Evolutionary conservation across 106 monocot species (phyloP).

Genomic region (Amphibolis antarctica): DNA sequence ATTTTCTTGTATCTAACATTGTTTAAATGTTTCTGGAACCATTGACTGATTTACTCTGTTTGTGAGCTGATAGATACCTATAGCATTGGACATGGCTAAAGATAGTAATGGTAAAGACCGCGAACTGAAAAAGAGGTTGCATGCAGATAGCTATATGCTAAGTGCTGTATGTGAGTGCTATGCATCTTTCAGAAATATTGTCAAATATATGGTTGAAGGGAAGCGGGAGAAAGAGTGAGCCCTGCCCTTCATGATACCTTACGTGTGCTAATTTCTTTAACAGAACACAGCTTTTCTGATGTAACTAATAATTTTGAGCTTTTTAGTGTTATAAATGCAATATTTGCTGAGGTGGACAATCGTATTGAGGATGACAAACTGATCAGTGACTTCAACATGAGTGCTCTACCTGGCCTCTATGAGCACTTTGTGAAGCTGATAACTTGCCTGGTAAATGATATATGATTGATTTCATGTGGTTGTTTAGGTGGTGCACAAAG

Average conservation of each 20-base stretch:
- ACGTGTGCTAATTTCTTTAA: too few species aligned
- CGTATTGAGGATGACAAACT: conserved; percentile 15
- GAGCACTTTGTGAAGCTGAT: conserved; percentile 40
- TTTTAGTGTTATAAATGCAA: conserved; percentile 31
- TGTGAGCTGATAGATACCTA: conserved; percentile 40
- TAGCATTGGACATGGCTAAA: conserved; percentile 74
- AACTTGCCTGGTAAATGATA: conserved; percentile 28
- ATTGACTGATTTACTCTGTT: neutral
- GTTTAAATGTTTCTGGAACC: neutral
- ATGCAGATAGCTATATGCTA: conserved; percentile 47
- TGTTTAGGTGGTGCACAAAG: neutral
- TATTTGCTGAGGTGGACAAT: conserved; percentile 30
- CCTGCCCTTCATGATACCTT: neutral
- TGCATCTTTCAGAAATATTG: conserved; percentile 47
- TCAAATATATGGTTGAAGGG: conserved; percentile 37
- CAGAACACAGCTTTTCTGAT: too few species aligned
- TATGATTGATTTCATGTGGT: neutral
- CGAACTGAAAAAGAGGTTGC: conserved; percentile 44
- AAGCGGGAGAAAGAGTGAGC: conserved; percentile 23
- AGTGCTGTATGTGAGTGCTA: conserved; percentile 69
- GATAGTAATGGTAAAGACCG: conserved; percentile 45
- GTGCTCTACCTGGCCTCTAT: conserved; percentile 30
- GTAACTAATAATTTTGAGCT: neutral
- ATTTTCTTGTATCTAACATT: neutral
- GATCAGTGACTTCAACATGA: conserved; percentile 28